Evolutionary conservation across 371 early-diverging fungal species (phyloP).

Genomic region (Rhizopus delemar): DNA sequence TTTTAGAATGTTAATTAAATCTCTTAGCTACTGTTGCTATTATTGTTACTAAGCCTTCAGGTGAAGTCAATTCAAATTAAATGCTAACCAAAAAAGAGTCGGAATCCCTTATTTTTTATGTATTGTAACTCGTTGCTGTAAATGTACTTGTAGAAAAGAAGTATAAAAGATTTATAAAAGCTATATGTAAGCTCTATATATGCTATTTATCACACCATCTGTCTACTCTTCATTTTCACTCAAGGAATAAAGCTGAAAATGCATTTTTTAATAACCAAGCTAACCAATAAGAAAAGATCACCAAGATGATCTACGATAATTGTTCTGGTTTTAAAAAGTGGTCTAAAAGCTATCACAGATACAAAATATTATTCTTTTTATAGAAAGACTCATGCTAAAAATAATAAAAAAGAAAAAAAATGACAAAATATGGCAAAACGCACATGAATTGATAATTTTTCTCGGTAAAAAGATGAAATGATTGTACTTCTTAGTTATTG

Average conservation of each 20-base stretch:
- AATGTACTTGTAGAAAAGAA: too few species aligned
- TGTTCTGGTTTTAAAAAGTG: neutral
- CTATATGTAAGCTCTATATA: too few species aligned
- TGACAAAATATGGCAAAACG: neutral
- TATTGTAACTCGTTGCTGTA: neutral
- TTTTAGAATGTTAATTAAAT: slow-evolving; percentile 10
- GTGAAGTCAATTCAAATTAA: slow-evolving; percentile 1
- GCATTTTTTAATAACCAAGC: neutral
- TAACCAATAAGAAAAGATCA: slow-evolving; percentile 15
- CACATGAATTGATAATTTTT: neutral
- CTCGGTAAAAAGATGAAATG: neutral
- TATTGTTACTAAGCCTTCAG: neutral
- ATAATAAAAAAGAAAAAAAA: neutral
- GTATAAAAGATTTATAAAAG: too few species aligned
- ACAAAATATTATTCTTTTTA: slow-evolving; percentile 1
- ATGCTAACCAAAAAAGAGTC: neutral
- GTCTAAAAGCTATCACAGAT: neutral
- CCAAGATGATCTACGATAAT: slow-evolving; percentile 10
- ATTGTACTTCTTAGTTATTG: neutral
- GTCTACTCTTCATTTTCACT: neutral
- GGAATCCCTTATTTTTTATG: neutral
- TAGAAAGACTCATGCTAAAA: neutral
- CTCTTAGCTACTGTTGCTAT: neutral
- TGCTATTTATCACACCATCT: too few species aligned
- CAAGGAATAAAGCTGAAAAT: neutral